Conservation (phyloP, 1,139 yeast species). For the Kurtzmaniella quercitrusa region DNA sequence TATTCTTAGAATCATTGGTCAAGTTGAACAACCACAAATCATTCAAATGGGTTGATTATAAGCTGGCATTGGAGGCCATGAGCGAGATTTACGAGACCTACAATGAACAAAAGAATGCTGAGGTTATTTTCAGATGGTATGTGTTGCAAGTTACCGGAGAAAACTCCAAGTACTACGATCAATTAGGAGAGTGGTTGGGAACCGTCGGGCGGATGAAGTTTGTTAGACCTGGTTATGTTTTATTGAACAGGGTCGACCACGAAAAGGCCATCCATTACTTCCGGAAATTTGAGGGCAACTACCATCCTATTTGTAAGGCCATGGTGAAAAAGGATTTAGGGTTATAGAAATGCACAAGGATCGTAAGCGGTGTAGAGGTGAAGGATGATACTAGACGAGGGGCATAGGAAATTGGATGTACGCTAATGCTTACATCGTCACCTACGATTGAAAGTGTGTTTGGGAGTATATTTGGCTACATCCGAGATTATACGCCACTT, state of each 20-base stretch:
- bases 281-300: constrained; percentile 49
- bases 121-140: constrained; percentile 76
- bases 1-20: constrained; percentile 65
- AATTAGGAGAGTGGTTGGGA: constrained; percentile 77
- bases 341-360: constrained; percentile 9
- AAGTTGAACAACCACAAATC: constrained; percentile 27
- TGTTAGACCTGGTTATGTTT: constrained; percentile 79
- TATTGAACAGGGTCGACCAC: constrained; percentile 61
- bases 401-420: too few relatives aligned
- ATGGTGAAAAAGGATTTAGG: constrained; percentile 74
- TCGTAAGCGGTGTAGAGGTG: too few relatives aligned
- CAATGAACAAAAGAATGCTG: constrained; percentile 62
- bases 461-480: too few relatives aligned
- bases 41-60: constrained; percentile 36
- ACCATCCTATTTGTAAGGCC: constrained; percentile 83
- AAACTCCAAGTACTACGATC: constrained; percentile 40
- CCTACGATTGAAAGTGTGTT: too few relatives aligned
- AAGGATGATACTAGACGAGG: too few relatives aligned
- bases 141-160: constrained; percentile 54
- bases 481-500: too few relatives aligned
- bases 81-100: constrained; percentile 42
- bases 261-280: constrained; percentile 65
- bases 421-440: too few relatives aligned
- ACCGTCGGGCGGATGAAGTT: constrained; percentile 94
- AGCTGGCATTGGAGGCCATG: constrained; percentile 37